These are phyloP conservation scores for Aciculosporium take DNA, from an alignment of 2,329 filamentous ascomycete species.

Conservation along the genomic window DNA sequence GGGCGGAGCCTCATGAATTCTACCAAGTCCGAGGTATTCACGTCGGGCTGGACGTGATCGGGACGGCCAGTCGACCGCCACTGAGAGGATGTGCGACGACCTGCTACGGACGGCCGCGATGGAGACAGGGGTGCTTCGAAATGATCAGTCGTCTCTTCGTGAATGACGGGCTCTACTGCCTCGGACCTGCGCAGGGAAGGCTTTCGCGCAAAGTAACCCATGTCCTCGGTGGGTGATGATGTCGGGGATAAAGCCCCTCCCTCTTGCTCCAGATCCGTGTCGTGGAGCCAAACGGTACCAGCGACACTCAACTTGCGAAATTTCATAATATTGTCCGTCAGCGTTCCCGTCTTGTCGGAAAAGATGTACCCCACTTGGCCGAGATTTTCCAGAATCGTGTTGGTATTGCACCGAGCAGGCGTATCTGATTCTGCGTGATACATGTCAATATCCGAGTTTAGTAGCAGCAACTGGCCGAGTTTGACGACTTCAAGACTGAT, in stretches of 20 bases:
- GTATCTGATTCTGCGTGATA: slow-evolving; percentile 75
- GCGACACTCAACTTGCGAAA: slow-evolving; percentile 87
- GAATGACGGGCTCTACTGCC: slow-evolving; percentile 16
- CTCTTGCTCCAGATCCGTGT: slow-evolving; percentile 44
- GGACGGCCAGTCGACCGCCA: slow-evolving; percentile 35
- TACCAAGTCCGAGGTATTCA: slow-evolving; percentile 59
- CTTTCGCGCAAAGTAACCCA: slow-evolving; percentile 8
- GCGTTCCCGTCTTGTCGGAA: slow-evolving; percentile 85
- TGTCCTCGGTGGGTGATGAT: not conserved
- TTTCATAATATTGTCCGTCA: slow-evolving; percentile 92
- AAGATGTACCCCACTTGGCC: slow-evolving; percentile 85
- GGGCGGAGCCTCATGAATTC: slow-evolving; percentile 65
- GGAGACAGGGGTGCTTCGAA: slow-evolving; percentile 14
- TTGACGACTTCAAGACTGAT: slow-evolving; percentile 84
- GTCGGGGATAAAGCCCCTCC: slow-evolving; percentile 18
- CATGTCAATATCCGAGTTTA: slow-evolving; percentile 77
- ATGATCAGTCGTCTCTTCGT: slow-evolving; percentile 14
- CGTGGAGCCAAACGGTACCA: slow-evolving; percentile 78
- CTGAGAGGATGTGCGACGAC: slow-evolving; percentile 33
- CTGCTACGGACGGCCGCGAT: slow-evolving; percentile 19
- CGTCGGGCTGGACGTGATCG: slow-evolving; percentile 37
- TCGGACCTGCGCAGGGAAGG: slow-evolving; percentile 16
- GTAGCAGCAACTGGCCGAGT: slow-evolving; percentile 59
- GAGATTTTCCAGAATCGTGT: slow-evolving; percentile 87
- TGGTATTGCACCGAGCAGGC: slow-evolving; percentile 78